Evolutionary conservation across 352 stramenopile species (phyloP), one percentile per base, ranked within the genome.

Genomic region (Pythium aquatile): DNA sequence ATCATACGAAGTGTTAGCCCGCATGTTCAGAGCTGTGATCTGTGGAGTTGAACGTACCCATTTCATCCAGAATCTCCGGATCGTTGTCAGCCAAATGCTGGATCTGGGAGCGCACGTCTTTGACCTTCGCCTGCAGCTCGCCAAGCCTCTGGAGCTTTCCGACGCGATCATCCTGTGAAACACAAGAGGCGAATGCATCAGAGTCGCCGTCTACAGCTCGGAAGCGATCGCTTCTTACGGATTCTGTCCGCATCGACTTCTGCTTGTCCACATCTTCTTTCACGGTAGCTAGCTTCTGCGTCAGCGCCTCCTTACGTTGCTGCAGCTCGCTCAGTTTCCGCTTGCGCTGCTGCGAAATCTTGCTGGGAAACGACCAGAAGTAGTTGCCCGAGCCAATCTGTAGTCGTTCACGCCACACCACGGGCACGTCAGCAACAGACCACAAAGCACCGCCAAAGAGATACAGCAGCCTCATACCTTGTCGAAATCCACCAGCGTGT

Each of bases 341-440:
- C 70, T 92, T 94, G 32, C 81, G 76, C 37, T 87, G 80, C 70
- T 93, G 82, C 48, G 84, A 90, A 10, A 88, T 33, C 66, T 93
- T 94, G 66, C 81, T 91, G 52, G 84, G 86, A 61, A 93, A 94
- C 17, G 86, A 94, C 86, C 86, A 94, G 61, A 94, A 94, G 77
- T 94, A 94, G 61, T 94, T 94, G 17, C 81, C 86, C 28, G 86
- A 92, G 17, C 86, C 86, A 61, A 94, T 94, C 81, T 87, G 42
- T 55, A 24, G 30, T 39, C 52, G 20, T 16, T n/a, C 16, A 52
- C 16, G 42, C 10, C 17, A 55, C 14, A 11, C 16, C n/a, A 49
- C n/a, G 10, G 4, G 16, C 8, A 11, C 55, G 16, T 62, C 26
- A 29, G 20, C 9, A 11, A 40, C 53, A 30, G 6, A 51, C 24